Evolutionary conservation across 2,329 filamentous ascomycete genomes (phyloP).

Genomic region (Penicillium olsonii): DNA sequence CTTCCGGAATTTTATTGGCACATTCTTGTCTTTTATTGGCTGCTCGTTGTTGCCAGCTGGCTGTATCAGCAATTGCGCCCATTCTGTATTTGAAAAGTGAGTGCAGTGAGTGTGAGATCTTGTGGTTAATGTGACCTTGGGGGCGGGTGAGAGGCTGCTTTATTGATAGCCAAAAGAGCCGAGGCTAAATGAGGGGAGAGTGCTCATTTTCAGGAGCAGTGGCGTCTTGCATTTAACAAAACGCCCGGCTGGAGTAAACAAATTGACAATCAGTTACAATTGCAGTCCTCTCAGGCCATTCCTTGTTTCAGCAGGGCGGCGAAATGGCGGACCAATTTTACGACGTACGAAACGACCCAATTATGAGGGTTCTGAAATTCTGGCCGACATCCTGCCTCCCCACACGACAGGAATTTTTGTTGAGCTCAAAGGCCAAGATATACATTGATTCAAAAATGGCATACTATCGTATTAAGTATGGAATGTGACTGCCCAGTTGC

Average conservation of each 20-base stretch:
- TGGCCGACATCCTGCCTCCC: too few species aligned
- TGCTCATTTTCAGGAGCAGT: not conserved
- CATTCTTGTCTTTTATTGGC: slow-evolving; percentile 16
- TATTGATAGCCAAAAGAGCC: not conserved
- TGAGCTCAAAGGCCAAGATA: too few species aligned
- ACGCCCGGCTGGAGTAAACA: not conserved
- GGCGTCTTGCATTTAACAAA: not conserved
- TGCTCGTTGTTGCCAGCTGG: slow-evolving; percentile 14
- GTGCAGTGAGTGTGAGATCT: not conserved
- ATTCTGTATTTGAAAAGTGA: not conserved
- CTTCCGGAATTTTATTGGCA: slow-evolving; percentile 16
- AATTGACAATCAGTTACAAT: not conserved
- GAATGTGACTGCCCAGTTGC: too few species aligned
- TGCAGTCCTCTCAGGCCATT: not conserved
- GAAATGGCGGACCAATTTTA: too few species aligned
- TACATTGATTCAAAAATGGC: too few species aligned
- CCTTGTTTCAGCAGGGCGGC: not conserved
- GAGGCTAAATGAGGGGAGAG: not conserved
- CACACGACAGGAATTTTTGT: too few species aligned
- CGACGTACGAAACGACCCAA: not conserved
- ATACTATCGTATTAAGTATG: too few species aligned
- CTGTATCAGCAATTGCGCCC: not conserved
- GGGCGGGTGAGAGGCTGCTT: not conserved
- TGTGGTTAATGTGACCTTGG: not conserved
- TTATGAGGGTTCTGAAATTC: too few species aligned